Evolutionary conservation across 768 basidiomycete species (phyloP), one percentile per base, ranked within the genome.

Genomic region (Candolleomyces aberdarensis): DNA sequence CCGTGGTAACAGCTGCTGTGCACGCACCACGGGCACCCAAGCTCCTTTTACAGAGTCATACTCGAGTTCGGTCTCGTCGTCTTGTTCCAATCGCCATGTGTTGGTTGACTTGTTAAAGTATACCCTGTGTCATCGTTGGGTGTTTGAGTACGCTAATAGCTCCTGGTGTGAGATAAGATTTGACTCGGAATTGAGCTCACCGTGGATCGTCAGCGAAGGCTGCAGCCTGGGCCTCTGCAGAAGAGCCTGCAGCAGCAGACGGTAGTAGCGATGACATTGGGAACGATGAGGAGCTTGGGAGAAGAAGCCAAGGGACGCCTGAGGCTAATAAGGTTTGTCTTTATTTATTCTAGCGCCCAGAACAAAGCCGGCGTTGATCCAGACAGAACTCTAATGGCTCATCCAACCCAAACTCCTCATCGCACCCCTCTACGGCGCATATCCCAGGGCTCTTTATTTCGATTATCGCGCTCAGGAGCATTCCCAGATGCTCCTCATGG

Each of bases 41-140:
- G 78, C 77, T 13, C 85, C 86, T 69, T 91, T 94, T 10, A 73
- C 70, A 39, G 82, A 73, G 70, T 94, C 92, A 77, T 89, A 98
- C 75, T 98, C 96, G 69, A 92, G 81, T 72, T 97, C 96, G n/a
- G 82, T 75, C 17, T 92, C 95, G 66, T 95, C 91, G 52, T 92
- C 91, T 68, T 93, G 85, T 72, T 99, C 96, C 69, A 89, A 86
- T 62, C 87, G 85, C 93, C 94, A 98, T 67, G 92, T 89, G 56
- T 83, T 83, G 5, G 85, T 78, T 46, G 80, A 79, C 67, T 83
- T 88, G 56, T 90, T 89, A 71, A 90, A 92, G 74, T 94, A 89
- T 13, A 95, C 84, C 62, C 89, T 83, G 71, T 53, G 64, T 36
- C 36, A 57, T 67, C 48, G 61, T 62, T 65, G 41, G 63, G 58